Base-by-base conservation (phyloP, 2,329 filamentous ascomycete genomes). In the Ascosphaera pollenicola region DNA sequence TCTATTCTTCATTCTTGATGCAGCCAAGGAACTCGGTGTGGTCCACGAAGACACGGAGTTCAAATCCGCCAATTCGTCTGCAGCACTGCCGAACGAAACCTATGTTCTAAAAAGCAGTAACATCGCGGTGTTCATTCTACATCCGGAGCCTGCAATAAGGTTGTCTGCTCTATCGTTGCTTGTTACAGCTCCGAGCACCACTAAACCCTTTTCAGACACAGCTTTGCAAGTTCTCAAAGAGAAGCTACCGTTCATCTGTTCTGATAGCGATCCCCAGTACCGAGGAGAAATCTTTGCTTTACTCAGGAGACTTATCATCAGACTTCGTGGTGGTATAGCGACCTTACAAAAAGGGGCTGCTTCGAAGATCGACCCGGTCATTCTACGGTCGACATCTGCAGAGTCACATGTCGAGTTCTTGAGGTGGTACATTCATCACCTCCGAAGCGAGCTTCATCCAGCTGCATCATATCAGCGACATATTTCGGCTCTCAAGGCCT, bases 381-480 rank as follows among this genome's bases (percentile, higher is more conserved):
- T 35, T 16, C 13, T 16, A 18, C n/a, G 17, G 8, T 35, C 13
- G 8, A 16, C 32, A 15, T 35, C 32, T 5, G 13, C 32, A n/a
- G 21, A 31, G 18, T 13, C 17, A 5, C 37, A 39, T 28, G 31
- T 41, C 3, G 8, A 32, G 0, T 93, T 92, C 49, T 47, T 91
- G n/a, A 52, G 55, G 1, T 85, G 79, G 73, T 91, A 87, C 51
- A 49, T 81, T 1, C 50, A 59, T 1, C 89, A 92, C 46, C 56
- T 94, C 4, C 66, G 73, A 39, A 61, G 63, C 30, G 84, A 95
- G 48, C 61, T 98, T 17, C 69, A 73, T 2, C 75, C 84, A 2
- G 85, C 78, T 1, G 74, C 81, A 13, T 89, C 85, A 8, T 98
- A 95, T 51, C 85, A 92, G 52, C 72, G 84, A 5, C 87, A 93